A percentile compares a stretch with the other conserved stretches of the same genome.
Conservation (phyloP, 768 basidiomycete genomes). For the Leccinum incarnatum region DNA sequence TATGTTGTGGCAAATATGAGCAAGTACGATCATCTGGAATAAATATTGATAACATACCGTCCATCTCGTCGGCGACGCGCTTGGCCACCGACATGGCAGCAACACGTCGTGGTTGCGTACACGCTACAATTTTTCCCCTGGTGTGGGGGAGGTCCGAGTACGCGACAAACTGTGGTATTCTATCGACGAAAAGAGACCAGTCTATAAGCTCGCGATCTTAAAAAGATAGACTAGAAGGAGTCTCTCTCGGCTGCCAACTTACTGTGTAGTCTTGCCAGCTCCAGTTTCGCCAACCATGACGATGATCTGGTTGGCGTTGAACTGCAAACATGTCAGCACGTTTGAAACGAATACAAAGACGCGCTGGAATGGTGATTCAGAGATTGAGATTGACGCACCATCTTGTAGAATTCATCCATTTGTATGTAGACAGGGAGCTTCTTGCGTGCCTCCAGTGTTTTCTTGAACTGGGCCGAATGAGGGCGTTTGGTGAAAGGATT, state of each 20-base stretch:
- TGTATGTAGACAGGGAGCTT: conserved; percentile 89
- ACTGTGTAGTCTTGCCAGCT: conserved; percentile 96
- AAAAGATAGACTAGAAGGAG: conserved; percentile 18
- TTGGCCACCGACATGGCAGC: conserved; percentile 98
- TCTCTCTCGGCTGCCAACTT: conserved; percentile 34
- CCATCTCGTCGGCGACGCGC: conserved; percentile 99
- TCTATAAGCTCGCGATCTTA: conserved; percentile 27
- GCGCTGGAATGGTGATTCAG: not conserved
- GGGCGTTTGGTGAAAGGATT: conserved; percentile 89
- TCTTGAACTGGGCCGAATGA: conserved; percentile 75
- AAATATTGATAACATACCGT: conserved; percentile 55
- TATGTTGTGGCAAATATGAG: conserved; percentile 31
- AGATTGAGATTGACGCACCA: conserved; percentile 52
- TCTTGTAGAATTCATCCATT: conserved; percentile 89
- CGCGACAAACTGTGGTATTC: conserved; percentile 95
- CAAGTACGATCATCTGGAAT: not conserved
- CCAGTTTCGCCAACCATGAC: conserved; percentile 95
- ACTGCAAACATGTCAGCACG: conserved; percentile 16
- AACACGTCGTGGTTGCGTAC: conserved; percentile 94
- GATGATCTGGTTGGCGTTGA: conserved; percentile 65
- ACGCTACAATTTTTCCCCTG: conserved; percentile 88
- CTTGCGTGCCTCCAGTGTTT: conserved; percentile 81
- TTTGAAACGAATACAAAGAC: not conserved
- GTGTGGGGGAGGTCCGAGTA: conserved; percentile 92
- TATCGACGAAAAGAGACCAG: conserved; percentile 37